Percentiles rank a stretch among this genome's conserved stretches.
These are phyloP conservation scores for Linum lewisii DNA, from an alignment of 345 rosid genomes.

Conservation along the genomic window DNA sequence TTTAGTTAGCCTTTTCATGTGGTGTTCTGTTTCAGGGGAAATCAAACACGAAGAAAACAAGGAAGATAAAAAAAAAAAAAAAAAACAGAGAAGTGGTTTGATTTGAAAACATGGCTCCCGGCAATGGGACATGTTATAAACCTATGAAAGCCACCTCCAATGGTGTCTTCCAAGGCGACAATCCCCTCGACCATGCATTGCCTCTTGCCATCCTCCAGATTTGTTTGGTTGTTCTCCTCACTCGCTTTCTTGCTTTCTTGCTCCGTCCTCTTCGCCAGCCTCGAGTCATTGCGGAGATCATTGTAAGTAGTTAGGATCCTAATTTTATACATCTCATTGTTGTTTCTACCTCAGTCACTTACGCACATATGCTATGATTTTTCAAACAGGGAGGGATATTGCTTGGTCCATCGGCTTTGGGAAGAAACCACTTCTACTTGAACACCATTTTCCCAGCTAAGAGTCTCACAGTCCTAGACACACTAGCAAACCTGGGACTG, in stretches of 20 bases:
- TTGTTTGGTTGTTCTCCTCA: constrained; percentile 47
- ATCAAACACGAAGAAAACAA: too few relatives aligned
- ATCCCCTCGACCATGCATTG: constrained; percentile 65
- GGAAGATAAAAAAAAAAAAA: background rate
- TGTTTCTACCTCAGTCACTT: background rate
- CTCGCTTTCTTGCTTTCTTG: constrained; percentile 43
- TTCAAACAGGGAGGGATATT: constrained; percentile 60
- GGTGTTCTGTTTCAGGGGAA: too few relatives aligned
- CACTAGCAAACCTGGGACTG: constrained; percentile 67
- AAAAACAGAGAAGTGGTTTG: too few relatives aligned
- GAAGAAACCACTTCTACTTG: constrained; percentile 42
- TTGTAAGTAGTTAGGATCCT: too few relatives aligned
- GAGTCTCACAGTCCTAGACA: constrained; percentile 68
- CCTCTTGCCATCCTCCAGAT: constrained; percentile 69
- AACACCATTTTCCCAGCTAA: constrained; percentile 37
- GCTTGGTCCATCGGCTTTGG: constrained; percentile 80
- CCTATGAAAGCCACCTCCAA: constrained; percentile 72
- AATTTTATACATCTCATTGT: too few relatives aligned
- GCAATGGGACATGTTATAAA: background rate
- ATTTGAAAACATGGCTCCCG: background rate
- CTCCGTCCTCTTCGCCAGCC: constrained; percentile 68
- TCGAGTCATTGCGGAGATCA: constrained; percentile 70
- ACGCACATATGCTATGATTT: background rate
- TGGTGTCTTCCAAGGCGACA: constrained; percentile 65
- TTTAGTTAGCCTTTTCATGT: too few relatives aligned